A percentile compares a stretch with the other conserved stretches of the same genome.
Conservation (phyloP, 345 rosid species). For the Salix caprea region DNA sequence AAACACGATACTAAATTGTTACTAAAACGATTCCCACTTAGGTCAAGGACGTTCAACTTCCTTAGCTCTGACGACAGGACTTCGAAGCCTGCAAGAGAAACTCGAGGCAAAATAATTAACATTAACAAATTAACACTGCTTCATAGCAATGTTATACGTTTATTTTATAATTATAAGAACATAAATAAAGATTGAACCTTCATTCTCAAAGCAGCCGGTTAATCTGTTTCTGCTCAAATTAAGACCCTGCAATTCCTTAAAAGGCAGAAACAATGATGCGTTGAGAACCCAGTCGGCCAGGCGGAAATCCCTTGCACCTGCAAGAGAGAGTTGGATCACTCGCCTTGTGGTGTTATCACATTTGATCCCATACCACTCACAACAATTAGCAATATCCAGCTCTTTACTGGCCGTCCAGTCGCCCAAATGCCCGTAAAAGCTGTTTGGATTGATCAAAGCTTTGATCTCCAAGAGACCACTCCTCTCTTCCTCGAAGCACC, state of each 20-base stretch:
- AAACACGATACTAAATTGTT: background rate
- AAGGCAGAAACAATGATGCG: conserved; percentile 10
- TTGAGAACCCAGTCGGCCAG: background rate
- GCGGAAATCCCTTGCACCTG: no score
- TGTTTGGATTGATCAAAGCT: background rate
- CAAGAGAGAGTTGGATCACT: background rate
- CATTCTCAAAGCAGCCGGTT: background rate
- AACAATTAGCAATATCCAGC: background rate
- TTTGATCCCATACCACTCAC: background rate
- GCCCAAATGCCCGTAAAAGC: background rate
- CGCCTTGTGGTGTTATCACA: background rate
- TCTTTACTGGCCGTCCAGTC: background rate
- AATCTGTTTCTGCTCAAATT: background rate
- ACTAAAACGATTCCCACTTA: conserved; percentile 1
- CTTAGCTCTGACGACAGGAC: background rate
- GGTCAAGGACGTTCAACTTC: background rate
- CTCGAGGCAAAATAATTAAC: no score
- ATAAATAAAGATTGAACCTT: background rate
- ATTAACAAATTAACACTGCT: no score
- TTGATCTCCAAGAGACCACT: background rate
- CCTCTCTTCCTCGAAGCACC: conserved; percentile 4
- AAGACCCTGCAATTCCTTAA: background rate
- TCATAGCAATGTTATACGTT: no score
- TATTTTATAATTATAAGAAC: background rate
- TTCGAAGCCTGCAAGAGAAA: background rate